Conservation (phyloP, 2,329 filamentous ascomycete genomes). For the Aureobasidium sp. region DNA sequence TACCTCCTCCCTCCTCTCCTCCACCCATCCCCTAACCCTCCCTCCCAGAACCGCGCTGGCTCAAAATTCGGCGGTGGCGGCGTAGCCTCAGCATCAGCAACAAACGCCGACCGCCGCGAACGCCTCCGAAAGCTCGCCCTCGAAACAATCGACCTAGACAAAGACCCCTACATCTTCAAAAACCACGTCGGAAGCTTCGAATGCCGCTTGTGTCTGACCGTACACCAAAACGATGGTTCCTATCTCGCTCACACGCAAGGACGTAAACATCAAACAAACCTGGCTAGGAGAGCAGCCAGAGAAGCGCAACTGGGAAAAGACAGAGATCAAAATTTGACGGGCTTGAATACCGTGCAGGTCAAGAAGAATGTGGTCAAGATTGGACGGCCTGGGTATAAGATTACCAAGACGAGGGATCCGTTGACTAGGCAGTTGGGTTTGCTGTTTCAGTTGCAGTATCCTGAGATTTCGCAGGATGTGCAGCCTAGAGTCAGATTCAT, state of each 20-base stretch:
- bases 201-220: slow-evolving; percentile 90
- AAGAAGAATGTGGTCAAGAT: slow-evolving; percentile 87
- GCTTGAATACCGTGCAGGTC: slow-evolving; percentile 63
- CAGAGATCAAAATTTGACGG: slow-evolving; percentile 50
- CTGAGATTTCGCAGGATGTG: slow-evolving; percentile 71
- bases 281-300: slow-evolving; percentile 88
- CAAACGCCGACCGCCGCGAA: slow-evolving; percentile 94
- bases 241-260: slow-evolving; percentile 98
- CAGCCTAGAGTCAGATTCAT: slow-evolving; percentile 87
- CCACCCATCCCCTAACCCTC: slow-evolving; percentile 13
- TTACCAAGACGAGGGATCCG: slow-evolving; percentile 89
- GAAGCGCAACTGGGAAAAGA: slow-evolving; percentile 84
- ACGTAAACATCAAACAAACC: slow-evolving; percentile 97
- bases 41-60: slow-evolving; percentile 74
- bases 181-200: slow-evolving; percentile 98
- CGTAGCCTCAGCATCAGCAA: slow-evolving; percentile 85
- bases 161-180: slow-evolving; percentile 99
- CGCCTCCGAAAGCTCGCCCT: slow-evolving; percentile 95
- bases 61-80: slow-evolving; percentile 98
- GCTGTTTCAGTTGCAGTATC: slow-evolving; percentile 94
- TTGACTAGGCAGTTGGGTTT: slow-evolving; percentile 81
- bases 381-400: slow-evolving; percentile 91
- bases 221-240: slow-evolving; percentile 97
- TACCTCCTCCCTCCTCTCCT: not conserved
- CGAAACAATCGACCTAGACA: slow-evolving; percentile 97